Base-by-base conservation (phyloP, 257 asterid genomes). In the Solanum rostratum region DNA sequence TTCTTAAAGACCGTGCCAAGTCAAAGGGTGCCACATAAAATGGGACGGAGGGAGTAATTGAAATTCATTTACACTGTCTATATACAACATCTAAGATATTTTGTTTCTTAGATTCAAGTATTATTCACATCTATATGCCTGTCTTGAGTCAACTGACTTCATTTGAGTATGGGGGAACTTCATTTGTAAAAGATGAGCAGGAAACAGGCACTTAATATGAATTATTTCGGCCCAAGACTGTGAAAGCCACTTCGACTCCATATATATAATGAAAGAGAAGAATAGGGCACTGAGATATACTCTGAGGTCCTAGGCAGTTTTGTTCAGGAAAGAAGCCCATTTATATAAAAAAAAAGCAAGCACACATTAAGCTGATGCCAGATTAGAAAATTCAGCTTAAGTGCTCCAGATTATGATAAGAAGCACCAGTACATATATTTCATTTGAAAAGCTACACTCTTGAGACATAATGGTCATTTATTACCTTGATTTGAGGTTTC, bases 401-500 rank as follows among this genome's bases (percentile, higher is more conserved):
- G 39, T n/a, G 2, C 57, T 46, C 15, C 49, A 50, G 45, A 74
- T 74, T 8, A 24, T 15, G 14, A 49, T 76, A 76, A 24, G 60
- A 49, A 49, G 24, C 81, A 76, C 81, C 0, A 4, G 60, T 41
- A 39, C 37, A 66, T 9, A 19, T 68, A 73, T 37, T 73, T 80
- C 29, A 59, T 65, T 12, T 15, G 85, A 8, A 39, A 63, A 63
- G 33, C 54, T 30, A 74, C 16, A 46, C 52, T 60, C 68, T 30
- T 20, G 73, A 18, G 5, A 83, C 66, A 62, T 49, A 52, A 30
- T 82, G 49, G 60, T 11, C 68, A 59, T 63, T 10, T 22, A 80
- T 60, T 90, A 96, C 98, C 97, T 91, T 90, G 91, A 86, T 82
- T 87, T 83, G 90, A 85, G 63, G 90, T 53, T 62, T 89, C 94